Base-by-base conservation (phyloP, 179 eudicot species). In the Beta lomatogona region DNA sequence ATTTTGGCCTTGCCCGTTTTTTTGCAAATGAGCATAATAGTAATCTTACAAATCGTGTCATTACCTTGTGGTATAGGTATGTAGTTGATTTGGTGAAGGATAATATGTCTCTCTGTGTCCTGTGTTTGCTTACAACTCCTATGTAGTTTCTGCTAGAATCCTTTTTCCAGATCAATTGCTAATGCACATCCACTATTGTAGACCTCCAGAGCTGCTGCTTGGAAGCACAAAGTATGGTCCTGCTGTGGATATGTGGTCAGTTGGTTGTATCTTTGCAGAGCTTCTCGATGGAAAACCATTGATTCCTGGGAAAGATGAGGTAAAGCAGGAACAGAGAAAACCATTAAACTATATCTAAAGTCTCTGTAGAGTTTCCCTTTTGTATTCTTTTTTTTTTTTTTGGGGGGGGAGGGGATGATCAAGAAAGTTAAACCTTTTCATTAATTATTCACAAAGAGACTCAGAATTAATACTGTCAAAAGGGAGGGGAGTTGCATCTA, bases 41-140 rank as follows among this genome's bases (percentile, higher is more conserved):
- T 77, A 93, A 92, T 87, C 97, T 97, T 45, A 97, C 99, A 58
- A 94, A 94, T 84, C 95, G 97, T 83, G 99, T 97, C 48, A 92
- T 97, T 81, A 94, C 99, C 73, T 83, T 97, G 82, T 93, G 98
- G 97, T 97, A 94, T 85, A 93, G 98, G 99, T 96, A 85, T 60
- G 76, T 76, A 68, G 45, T 70, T 77, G 54, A 59, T 71, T 58
- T 54, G 48, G 44, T 69, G 79, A 67, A 71, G 63, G 67, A 5
- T 52, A 11, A 41, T 60, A 19, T 70, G 54, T 46, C 14, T 46
- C 71, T 19, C 14, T 22, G 44, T 6, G 21, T 4, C 48, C 25
- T 55, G 53, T 54, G n/a, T 76, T 22, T 77, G 9, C 9, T 22
- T 67, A 36, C 16, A 15, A 18, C 8, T 69, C 58, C 22, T 65